These are phyloP conservation scores for Verticillium alfalfae DNA, from an alignment of 2,329 filamentous ascomycete species.

Conservation along the genomic window DNA sequence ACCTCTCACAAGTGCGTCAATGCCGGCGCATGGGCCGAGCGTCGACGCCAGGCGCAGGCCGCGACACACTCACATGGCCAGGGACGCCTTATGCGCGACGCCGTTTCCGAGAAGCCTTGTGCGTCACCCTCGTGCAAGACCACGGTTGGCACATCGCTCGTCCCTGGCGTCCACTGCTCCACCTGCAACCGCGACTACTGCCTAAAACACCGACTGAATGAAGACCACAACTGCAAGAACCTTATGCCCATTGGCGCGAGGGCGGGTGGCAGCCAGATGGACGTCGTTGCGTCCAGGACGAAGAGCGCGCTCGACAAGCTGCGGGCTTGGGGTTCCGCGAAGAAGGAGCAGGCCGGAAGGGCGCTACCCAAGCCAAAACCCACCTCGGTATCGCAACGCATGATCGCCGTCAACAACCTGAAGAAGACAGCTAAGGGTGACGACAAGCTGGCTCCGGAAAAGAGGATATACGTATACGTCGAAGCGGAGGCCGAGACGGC, in stretches of 20 bases:
- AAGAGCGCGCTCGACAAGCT: slow-evolving; percentile 71
- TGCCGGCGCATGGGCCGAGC: slow-evolving; percentile 57
- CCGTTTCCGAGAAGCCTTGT: slow-evolving; percentile 61
- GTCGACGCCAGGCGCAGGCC: slow-evolving; percentile 48
- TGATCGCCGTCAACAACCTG: slow-evolving; percentile 68
- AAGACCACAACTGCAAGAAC: slow-evolving; percentile 82
- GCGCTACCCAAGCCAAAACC: slow-evolving; percentile 59
- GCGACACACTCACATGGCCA: slow-evolving; percentile 48
- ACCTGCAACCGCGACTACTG: slow-evolving; percentile 71
- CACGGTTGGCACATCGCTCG: slow-evolving; percentile 61
- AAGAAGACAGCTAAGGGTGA: slow-evolving; percentile 91
- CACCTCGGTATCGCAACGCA: slow-evolving; percentile 55
- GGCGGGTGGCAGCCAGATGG: slow-evolving; percentile 31
- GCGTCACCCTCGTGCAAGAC: slow-evolving; percentile 63
- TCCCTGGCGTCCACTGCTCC: slow-evolving; percentile 65
- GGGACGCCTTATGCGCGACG: slow-evolving; percentile 47
- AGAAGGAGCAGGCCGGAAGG: slow-evolving; percentile 57
- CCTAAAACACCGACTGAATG: slow-evolving; percentile 67
- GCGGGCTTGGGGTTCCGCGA: slow-evolving; percentile 73
- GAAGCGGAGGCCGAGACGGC: slow-evolving; percentile 87
- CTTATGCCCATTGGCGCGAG: slow-evolving; percentile 54
- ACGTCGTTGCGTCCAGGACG: slow-evolving; percentile 57
- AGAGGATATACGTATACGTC: slow-evolving; percentile 84
- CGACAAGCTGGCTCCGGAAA: slow-evolving; percentile 70
- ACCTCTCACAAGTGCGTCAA: slow-evolving; percentile 65